phyloP scores from a whole-genome alignment of 2,329 filamentous ascomycete genomes.

The Neonectria ditissima region DNA sequence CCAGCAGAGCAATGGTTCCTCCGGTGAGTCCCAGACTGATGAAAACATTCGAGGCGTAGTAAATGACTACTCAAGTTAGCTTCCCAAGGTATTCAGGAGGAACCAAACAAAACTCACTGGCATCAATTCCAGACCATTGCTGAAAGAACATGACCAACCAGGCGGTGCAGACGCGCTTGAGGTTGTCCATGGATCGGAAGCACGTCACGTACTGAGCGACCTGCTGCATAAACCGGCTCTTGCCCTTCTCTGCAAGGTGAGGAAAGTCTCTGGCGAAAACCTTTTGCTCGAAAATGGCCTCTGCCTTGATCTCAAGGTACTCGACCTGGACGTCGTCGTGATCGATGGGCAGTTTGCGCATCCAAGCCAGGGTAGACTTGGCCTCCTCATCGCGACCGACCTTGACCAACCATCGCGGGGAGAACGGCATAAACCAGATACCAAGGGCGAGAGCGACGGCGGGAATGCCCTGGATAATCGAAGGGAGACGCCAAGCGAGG shows the following conservation, averaged over 20 bases:
- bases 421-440: conserved; percentile 63
- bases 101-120: not conserved
- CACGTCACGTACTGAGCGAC: not conserved
- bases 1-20: conserved; percentile 61
- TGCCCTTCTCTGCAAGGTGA: conserved; percentile 43
- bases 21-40: conserved; percentile 54
- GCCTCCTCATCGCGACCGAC: conserved; percentile 41
- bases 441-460: conserved; percentile 66
- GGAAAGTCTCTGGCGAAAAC: conserved; percentile 43
- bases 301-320: conserved; percentile 52
- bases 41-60: conserved; percentile 62
- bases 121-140: conserved; percentile 58
- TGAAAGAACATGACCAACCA: conserved; percentile 70
- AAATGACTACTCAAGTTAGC: conserved; percentile 50
- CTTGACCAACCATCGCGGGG: conserved; percentile 52
- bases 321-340: conserved; percentile 36
- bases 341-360: not conserved
- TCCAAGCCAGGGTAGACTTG: conserved; percentile 41
- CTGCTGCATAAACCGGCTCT: not conserved
- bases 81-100: not conserved
- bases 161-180: conserved; percentile 60
- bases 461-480: conserved; percentile 65
- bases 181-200: not conserved
- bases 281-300: conserved; percentile 50
- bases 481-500: conserved; percentile 60